Conservation (phyloP, 2,329 filamentous ascomycete species). For the Rutstroemia sp. region DNA sequence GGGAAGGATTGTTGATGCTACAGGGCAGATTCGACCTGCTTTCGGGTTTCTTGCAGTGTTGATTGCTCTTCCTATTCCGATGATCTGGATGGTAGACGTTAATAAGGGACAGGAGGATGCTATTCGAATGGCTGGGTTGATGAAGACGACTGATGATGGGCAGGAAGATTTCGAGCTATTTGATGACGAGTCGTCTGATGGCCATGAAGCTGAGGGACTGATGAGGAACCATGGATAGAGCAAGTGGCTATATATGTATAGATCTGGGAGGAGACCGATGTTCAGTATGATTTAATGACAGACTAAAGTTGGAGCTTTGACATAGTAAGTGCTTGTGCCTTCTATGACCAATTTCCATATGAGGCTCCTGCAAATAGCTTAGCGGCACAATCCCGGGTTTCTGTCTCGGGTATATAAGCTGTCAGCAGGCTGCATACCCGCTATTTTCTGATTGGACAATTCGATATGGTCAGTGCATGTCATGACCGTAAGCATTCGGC, state of each 20-base stretch:
- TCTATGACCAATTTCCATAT: no score
- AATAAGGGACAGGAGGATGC: slow-evolving; percentile 69
- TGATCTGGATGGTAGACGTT: slow-evolving; percentile 81
- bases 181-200: slow-evolving; percentile 6
- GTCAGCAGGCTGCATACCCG: neutral
- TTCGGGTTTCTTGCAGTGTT: slow-evolving; percentile 87
- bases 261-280: neutral
- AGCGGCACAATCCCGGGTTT: no score
- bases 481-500: no score
- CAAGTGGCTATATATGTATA: neutral
- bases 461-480: no score
- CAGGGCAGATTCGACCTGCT: slow-evolving; percentile 73
- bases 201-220: slow-evolving; percentile 4
- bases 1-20: slow-evolving; percentile 79
- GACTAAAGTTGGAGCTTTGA: neutral
- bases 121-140: slow-evolving; percentile 51
- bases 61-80: slow-evolving; percentile 75
- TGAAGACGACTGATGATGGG: slow-evolving; percentile 37
- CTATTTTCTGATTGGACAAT: neutral
- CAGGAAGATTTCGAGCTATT: slow-evolving; percentile 2
- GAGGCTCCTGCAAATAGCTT: no score
- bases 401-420: neutral
- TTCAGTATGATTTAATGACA: neutral
- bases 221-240: slow-evolving; percentile 7
- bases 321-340: neutral